phyloP scores from a whole-genome alignment of 2,329 filamentous ascomycete genomes.

The Nothomitra cinnamomea region DNA sequence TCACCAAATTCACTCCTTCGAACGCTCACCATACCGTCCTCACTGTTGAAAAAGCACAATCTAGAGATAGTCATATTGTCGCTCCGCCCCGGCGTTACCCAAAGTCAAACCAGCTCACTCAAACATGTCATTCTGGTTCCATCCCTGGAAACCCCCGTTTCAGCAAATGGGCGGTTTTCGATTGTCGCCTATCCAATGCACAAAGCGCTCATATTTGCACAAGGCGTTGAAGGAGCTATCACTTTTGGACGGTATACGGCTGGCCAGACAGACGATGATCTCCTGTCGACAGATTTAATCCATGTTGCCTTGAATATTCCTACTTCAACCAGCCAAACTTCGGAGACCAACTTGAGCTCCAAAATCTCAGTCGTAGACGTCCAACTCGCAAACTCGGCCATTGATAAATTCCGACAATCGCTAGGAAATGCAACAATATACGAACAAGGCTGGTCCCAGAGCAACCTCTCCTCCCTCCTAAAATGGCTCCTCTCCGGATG shows the following conservation, averaged over 20 bases:
- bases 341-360: conserved; percentile 23
- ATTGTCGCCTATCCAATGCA: conserved; percentile 71
- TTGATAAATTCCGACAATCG: conserved; percentile 51
- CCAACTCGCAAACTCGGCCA: conserved; percentile 40
- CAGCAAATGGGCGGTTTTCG: conserved; percentile 44
- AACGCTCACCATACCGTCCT: conserved; percentile 46
- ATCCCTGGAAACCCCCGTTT: conserved; percentile 49
- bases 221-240: conserved; percentile 53
- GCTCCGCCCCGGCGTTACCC: conserved; percentile 27
- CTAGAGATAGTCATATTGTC: conserved; percentile 45
- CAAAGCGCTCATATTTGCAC: conserved; percentile 55
- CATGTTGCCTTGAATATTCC: conserved; percentile 41
- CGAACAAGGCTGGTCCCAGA: conserved; percentile 56
- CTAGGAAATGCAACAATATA: conserved; percentile 54
- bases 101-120: conserved; percentile 22
- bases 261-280: conserved; percentile 20
- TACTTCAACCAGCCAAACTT: conserved; percentile 5
- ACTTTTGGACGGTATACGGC: conserved; percentile 27
- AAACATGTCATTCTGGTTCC: conserved; percentile 60
- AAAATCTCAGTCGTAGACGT: conserved; percentile 38
- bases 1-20: conserved; percentile 31
- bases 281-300: conserved; percentile 27
- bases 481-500: conserved; percentile 40
- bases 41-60: conserved; percentile 40
- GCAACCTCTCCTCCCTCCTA: conserved; percentile 46